Evolutionary conservation across 352 stramenopile genomes (phyloP).

Genomic region (Phytophthora fragariaefolia): DNA sequence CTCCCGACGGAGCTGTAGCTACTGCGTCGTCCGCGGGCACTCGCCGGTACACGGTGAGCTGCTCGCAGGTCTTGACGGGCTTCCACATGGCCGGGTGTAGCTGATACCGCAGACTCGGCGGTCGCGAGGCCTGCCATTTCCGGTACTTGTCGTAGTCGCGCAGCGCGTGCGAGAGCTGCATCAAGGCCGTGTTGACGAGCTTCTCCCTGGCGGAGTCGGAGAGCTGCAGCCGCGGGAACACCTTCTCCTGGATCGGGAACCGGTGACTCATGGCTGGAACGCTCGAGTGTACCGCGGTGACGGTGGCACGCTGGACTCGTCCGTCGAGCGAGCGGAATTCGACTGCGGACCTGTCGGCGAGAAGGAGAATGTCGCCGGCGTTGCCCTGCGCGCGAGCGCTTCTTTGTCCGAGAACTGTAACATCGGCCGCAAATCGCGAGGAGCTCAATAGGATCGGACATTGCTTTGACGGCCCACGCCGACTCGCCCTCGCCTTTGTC

Average conservation of each 20-base stretch:
- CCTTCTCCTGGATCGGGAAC: constrained; percentile 46
- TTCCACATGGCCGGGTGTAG: constrained; percentile 51
- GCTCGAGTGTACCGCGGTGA: neutral
- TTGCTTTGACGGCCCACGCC: too few species aligned
- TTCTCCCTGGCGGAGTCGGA: constrained; percentile 33
- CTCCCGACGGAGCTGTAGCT: constrained; percentile 18
- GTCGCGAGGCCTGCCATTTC: constrained; percentile 41
- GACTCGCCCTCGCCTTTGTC: too few species aligned
- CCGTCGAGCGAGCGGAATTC: neutral
- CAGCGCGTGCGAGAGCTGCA: constrained; percentile 39
- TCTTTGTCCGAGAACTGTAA: constrained; percentile 39
- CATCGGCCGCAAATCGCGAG: constrained; percentile 29
- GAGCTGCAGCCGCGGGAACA: constrained; percentile 42
- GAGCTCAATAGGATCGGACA: constrained; percentile 31
- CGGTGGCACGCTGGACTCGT: neutral
- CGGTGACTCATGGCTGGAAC: constrained; percentile 34
- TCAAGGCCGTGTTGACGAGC: constrained; percentile 39
- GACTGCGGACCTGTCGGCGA: constrained; percentile 24
- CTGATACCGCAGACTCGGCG: constrained; percentile 45
- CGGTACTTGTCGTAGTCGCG: constrained; percentile 48
- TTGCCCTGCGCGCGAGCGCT: constrained; percentile 25
- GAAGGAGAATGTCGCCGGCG: constrained; percentile 34
- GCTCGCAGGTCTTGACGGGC: constrained; percentile 48
- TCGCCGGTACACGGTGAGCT: constrained; percentile 48
- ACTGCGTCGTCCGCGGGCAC: constrained; percentile 27